Evolutionary conservation across 208 protist species (phyloP).

Genomic region (Paratrypanosoma confusum): DNA sequence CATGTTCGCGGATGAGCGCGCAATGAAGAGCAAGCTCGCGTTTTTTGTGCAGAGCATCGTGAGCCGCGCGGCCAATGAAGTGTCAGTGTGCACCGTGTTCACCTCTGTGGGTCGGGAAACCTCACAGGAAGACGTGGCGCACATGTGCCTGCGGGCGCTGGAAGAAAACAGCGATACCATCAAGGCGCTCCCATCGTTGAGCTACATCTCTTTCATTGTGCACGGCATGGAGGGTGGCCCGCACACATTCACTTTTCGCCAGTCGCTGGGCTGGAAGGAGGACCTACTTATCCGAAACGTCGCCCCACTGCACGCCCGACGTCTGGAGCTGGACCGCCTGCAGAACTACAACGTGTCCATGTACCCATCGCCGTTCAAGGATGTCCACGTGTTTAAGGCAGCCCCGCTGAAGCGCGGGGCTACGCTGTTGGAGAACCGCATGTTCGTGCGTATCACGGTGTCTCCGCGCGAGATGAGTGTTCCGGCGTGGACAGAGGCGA

Average conservation of each 20-base stretch:
- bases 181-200: constrained; percentile 14
- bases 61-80: constrained; percentile 13
- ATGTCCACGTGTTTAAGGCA: constrained; percentile 89
- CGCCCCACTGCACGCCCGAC: constrained; percentile 89
- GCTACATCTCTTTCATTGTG: constrained; percentile 58
- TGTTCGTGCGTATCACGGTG: constrained; percentile 91
- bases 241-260: constrained; percentile 89
- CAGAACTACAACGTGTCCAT: constrained; percentile 88
- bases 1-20: constrained; percentile 48
- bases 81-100: constrained; percentile 44
- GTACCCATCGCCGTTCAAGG: constrained; percentile 70
- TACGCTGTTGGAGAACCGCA: constrained; percentile 65
- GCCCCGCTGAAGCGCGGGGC: constrained; percentile 41
- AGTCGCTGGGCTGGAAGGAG: constrained; percentile 39
- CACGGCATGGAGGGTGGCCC: constrained; percentile 60
- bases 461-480: constrained; percentile 76
- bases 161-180: constrained; percentile 26
- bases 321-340: constrained; percentile 90
- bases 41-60: constrained; percentile 26
- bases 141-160: constrained; percentile 33
- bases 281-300: constrained; percentile 92
- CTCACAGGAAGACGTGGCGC: constrained; percentile 27
- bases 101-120: constrained; percentile 35
- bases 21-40: constrained; percentile 18
- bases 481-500: constrained; percentile 54